Evolutionary conservation across 306 rosid species (phyloP).

Genomic region (Ziziphus jujuba): DNA sequence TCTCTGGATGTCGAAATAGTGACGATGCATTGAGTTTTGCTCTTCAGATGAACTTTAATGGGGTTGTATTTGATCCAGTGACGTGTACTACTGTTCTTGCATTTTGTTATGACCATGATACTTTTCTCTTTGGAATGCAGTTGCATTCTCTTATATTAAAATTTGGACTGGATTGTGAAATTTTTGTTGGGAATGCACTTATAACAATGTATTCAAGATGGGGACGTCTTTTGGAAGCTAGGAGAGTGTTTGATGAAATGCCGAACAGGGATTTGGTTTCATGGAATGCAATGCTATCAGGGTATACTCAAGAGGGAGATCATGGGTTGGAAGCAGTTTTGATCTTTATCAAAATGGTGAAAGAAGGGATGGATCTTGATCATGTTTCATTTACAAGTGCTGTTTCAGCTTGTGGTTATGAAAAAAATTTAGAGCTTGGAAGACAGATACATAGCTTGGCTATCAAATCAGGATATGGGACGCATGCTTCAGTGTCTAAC

Average conservation of each 20-base stretch:
- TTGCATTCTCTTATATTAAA: conserved; percentile 60
- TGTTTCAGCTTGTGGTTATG: conserved; percentile 78
- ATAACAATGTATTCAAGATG: conserved; percentile 71
- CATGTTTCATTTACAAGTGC: conserved; percentile 74
- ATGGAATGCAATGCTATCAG: conserved; percentile 79
- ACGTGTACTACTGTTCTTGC: conserved; percentile 61
- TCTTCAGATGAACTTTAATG: conserved; percentile 49
- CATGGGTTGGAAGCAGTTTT: conserved; percentile 57
- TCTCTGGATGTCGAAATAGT: conserved; percentile 63
- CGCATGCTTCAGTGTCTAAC: conserved; percentile 59
- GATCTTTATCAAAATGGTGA: conserved; percentile 59
- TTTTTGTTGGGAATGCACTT: conserved; percentile 76
- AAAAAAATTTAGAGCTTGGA: conserved; percentile 54
- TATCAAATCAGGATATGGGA: conserved; percentile 58
- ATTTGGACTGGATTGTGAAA: conserved; percentile 56
- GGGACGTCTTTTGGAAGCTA: conserved; percentile 51
- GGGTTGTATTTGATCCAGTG: conserved; percentile 64
- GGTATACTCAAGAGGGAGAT: conserved; percentile 70
- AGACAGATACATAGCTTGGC: conserved; percentile 67
- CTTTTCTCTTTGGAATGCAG: conserved; percentile 63
- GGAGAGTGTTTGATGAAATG: conserved; percentile 73
- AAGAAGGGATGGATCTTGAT: conserved; percentile 60
- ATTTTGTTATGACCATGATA: conserved; percentile 49
- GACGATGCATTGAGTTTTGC: conserved; percentile 61
- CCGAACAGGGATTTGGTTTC: conserved; percentile 56